A percentile compares a stretch with the other conserved stretches of the same genome.
These are phyloP conservation scores for Cryptococcus deneoformans DNA, from an alignment of 1,284 basidiomycete species.

Conservation along the genomic window DNA sequence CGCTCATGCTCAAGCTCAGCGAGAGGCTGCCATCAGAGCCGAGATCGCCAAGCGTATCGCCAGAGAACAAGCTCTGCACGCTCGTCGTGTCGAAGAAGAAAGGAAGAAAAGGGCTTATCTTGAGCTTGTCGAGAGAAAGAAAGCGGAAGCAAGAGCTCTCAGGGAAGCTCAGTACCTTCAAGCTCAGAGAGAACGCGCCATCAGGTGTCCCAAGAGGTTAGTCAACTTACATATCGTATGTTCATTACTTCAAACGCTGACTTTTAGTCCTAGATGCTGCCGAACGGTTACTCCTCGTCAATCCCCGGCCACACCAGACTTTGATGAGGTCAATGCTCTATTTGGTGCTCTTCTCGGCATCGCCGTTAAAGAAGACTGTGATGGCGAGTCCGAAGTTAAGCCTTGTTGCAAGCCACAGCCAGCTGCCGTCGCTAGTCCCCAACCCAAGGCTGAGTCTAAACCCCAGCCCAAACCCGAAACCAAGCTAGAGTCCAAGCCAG, in stretches of 20 bases:
- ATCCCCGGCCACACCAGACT: constrained; percentile 6
- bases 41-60: constrained; percentile 3
- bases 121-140: constrained; percentile 10
- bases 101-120: constrained; percentile 3
- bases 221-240: neutral
- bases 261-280: neutral
- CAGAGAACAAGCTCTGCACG: neutral
- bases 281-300: neutral
- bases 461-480: neutral
- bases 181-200: neutral
- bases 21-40: constrained; percentile 9
- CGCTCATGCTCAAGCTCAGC: constrained; percentile 10
- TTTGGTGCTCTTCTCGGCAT: constrained; percentile 39
- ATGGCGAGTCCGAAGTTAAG: neutral
- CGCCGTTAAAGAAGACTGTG: constrained; percentile 21
- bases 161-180: constrained; percentile 1
- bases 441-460: neutral
- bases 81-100: constrained; percentile 5
- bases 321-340: constrained; percentile 31
- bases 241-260: neutral
- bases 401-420: constrained; percentile 8
- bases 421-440: constrained; percentile 5
- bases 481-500: neutral
- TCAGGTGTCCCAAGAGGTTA: constrained; percentile 15
- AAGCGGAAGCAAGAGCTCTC: constrained; percentile 5